Percentiles rank a stretch among this genome's conserved stretches.
Evolutionary conservation across 2,329 filamentous ascomycete genomes (phyloP).

Genomic region (Fusarium sp.): DNA sequence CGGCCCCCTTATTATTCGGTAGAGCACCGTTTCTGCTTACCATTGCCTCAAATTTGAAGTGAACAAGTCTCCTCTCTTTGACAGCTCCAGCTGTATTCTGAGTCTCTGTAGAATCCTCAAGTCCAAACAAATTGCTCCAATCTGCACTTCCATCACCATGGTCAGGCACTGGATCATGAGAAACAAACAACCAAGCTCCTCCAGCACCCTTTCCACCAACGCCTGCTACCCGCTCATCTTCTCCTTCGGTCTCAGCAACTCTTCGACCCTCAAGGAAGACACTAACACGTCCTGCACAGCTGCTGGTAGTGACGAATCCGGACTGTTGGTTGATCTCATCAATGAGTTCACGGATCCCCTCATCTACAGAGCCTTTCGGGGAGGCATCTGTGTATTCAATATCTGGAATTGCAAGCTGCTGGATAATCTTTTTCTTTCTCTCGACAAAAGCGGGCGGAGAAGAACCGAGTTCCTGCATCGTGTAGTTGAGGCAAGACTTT

Average conservation of each 20-base stretch:
- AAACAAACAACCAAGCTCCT: conserved; percentile 87
- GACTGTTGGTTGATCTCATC: conserved; percentile 78
- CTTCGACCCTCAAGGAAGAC: conserved; percentile 87
- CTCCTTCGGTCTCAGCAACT: conserved; percentile 30
- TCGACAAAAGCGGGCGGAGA: conserved; percentile 58
- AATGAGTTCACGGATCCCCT: conserved; percentile 80
- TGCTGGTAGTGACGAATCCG: conserved; percentile 90
- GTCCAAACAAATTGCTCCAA: conserved; percentile 47
- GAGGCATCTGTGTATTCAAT: conserved; percentile 83
- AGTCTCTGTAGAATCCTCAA: conserved; percentile 42
- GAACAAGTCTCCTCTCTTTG: conserved; percentile 66
- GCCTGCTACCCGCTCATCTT: conserved; percentile 60
- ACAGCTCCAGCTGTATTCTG: conserved; percentile 35
- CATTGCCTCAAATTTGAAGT: conserved; percentile 96
- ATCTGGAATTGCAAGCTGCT: conserved; percentile 74
- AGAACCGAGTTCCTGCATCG: conserved; percentile 47
- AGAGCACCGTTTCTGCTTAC: conserved; percentile 63
- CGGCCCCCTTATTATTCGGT: conserved; percentile 35
- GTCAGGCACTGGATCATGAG: conserved; percentile 75
- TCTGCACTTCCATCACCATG: conserved; percentile 43
- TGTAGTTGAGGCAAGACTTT: conserved; percentile 22
- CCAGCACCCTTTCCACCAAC: conserved; percentile 88
- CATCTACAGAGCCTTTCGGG: conserved; percentile 89
- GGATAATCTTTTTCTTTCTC: conserved; percentile 80
- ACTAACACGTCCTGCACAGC: conserved; percentile 87